These are phyloP conservation scores for Auricularia heimuer DNA, from an alignment of 768 basidiomycete species.

Conservation along the genomic window DNA sequence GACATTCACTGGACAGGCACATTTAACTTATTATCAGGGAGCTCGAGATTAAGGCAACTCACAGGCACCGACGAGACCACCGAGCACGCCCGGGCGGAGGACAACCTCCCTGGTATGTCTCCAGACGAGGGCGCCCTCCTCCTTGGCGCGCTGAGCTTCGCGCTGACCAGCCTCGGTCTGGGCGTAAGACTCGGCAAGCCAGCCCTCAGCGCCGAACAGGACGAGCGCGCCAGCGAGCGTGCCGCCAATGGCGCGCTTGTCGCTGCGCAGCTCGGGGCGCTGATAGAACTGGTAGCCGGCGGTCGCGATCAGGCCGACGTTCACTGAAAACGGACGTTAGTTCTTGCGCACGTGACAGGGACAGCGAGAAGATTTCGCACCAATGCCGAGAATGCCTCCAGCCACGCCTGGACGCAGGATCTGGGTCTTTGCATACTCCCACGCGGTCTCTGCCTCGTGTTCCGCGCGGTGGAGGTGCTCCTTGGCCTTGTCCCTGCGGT, in stretches of 20 bases:
- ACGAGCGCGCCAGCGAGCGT: slow-evolving; percentile 45
- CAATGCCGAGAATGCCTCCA: slow-evolving; percentile 61
- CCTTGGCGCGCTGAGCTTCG: slow-evolving; percentile 45
- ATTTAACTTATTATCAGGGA: no score
- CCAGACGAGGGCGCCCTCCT: slow-evolving; percentile 49
- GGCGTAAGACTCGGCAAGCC: slow-evolving; percentile 48
- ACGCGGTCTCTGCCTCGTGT: slow-evolving; percentile 44
- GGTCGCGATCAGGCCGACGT: slow-evolving; percentile 57
- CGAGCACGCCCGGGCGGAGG: slow-evolving; percentile 54
- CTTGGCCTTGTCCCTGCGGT: slow-evolving; percentile 22
- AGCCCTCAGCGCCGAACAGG: slow-evolving; percentile 54
- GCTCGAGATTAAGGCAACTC: slow-evolving; percentile 13
- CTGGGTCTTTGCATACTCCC: slow-evolving; percentile 40
- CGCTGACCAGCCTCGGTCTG: slow-evolving; percentile 47
- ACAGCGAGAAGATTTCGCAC: slow-evolving; percentile 27
- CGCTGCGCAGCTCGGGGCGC: slow-evolving; percentile 47
- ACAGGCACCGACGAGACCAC: slow-evolving; percentile 55
- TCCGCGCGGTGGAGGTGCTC: slow-evolving; percentile 33
- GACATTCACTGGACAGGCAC: slow-evolving; percentile 40
- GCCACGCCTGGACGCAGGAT: slow-evolving; percentile 59
- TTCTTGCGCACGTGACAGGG: neutral
- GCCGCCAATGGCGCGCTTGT: slow-evolving; percentile 43
- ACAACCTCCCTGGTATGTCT: slow-evolving; percentile 43
- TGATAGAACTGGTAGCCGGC: slow-evolving; percentile 56
- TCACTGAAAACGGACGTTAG: slow-evolving; percentile 34